These are phyloP conservation scores for Malus hybrid DNA, from an alignment of 331 rosid species.

Conservation along the genomic window DNA sequence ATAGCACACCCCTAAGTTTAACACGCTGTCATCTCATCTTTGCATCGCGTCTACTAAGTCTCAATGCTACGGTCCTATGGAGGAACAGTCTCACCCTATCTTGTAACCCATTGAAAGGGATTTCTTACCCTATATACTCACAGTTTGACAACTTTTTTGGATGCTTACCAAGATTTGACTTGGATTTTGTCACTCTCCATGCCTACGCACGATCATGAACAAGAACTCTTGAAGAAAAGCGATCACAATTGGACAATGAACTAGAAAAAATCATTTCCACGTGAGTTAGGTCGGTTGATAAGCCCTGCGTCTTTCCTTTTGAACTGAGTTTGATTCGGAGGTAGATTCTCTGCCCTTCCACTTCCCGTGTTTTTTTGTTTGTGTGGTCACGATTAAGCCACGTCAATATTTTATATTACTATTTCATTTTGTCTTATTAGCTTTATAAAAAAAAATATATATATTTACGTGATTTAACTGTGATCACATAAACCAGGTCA, in stretches of 20 bases:
- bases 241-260: background rate
- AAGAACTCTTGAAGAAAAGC: background rate
- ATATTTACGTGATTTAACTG: too few species aligned
- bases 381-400: too few species aligned
- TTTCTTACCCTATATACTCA: background rate
- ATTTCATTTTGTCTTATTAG: too few species aligned
- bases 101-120: slow-evolving; percentile 18
- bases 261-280: background rate
- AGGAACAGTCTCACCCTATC: background rate
- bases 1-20: too few species aligned
- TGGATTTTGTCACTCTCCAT: background rate
- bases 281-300: background rate
- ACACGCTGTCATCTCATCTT: too few species aligned
- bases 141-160: slow-evolving; percentile 22
- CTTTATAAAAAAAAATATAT: too few species aligned
- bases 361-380: too few species aligned
- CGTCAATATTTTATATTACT: too few species aligned
- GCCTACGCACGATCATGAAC: slow-evolving; percentile 27
- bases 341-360: too few species aligned
- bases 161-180: slow-evolving; percentile 6
- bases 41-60: too few species aligned
- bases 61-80: too few species aligned
- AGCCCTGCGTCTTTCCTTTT: background rate
- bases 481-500: too few species aligned
- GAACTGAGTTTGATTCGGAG: background rate